Conservation (phyloP, 208 protist species). For the Acanthamoeba sp. region DNA sequence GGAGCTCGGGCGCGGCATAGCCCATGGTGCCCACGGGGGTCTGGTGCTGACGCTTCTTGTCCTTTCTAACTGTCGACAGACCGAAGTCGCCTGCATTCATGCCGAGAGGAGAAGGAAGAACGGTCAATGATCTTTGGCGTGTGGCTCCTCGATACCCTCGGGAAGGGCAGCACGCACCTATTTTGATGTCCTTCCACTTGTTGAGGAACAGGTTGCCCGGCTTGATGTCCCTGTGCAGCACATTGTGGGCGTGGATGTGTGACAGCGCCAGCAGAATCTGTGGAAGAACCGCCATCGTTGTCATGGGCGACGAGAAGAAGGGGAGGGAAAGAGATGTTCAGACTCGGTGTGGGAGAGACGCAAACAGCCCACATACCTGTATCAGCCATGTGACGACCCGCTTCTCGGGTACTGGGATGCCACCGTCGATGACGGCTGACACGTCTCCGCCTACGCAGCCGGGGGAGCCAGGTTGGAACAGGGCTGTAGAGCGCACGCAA, state of each 20-base stretch:
- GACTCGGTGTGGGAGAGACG: not conserved
- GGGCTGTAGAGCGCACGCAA: not conserved
- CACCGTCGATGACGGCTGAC: not conserved
- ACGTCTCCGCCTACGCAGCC: not conserved
- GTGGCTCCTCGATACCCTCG: not conserved
- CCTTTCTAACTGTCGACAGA: conserved; percentile 2
- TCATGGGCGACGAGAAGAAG: not conserved
- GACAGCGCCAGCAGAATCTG: conserved; percentile 43
- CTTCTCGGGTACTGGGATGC: not conserved
- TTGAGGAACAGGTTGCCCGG: conserved; percentile 47
- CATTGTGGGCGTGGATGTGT: conserved; percentile 29
- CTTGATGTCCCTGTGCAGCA: conserved; percentile 42
- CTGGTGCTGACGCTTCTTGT: conserved; percentile 46
- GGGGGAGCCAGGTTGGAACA: not conserved
- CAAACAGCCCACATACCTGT: not conserved
- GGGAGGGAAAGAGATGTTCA: too few relatives aligned
- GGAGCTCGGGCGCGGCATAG: conserved; percentile 42
- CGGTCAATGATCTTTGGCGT: too few relatives aligned
- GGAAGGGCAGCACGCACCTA: not conserved
- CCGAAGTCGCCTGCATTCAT: conserved; percentile 47
- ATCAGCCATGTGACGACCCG: not conserved
- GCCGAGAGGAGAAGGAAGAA: too few relatives aligned
- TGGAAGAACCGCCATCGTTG: not conserved
- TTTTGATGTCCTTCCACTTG: conserved; percentile 65
- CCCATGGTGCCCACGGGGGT: conserved; percentile 46